A percentile compares a stretch with the other conserved stretches of the same genome.
These are phyloP conservation scores for Maudiozyma barnettii DNA, from an alignment of 805 yeast genomes.

Conservation along the genomic window DNA sequence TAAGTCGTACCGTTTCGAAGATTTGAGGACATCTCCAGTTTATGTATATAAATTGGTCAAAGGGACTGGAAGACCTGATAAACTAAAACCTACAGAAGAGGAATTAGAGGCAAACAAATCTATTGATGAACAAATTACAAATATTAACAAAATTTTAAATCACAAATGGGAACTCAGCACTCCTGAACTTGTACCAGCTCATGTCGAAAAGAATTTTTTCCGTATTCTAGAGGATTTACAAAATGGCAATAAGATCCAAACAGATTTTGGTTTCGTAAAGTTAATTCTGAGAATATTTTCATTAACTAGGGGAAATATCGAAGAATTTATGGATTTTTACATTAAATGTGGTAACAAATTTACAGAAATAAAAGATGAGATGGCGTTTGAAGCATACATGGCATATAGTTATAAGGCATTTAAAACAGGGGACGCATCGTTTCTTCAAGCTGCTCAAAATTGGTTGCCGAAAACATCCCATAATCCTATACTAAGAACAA, in stretches of 20 bases:
- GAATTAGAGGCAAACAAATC: constrained; percentile 9
- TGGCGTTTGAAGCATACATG: constrained; percentile 35
- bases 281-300: constrained; percentile 16
- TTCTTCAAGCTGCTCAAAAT: constrained; percentile 33
- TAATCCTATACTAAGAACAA: constrained; percentile 21
- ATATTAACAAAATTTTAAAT: constrained; percentile 2
- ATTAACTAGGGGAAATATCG: constrained; percentile 11
- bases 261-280: constrained; percentile 19
- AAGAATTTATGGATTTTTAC: constrained; percentile 30
- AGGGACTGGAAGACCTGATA: constrained; percentile 10
- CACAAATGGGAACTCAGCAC: constrained; percentile 1
- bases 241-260: constrained; percentile 27
- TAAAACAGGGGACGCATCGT: constrained; percentile 21
- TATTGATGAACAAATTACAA: constrained; percentile 2
- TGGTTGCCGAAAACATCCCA: constrained; percentile 22
- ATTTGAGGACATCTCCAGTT: constrained; percentile 4
- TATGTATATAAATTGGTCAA: constrained; percentile 10
- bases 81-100: constrained; percentile 5
- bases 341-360: constrained; percentile 34
- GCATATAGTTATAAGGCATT: constrained; percentile 35
- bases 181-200: not conserved
- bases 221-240: constrained; percentile 23
- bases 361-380: constrained; percentile 32
- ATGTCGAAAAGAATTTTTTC: constrained; percentile 6
- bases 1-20: constrained; percentile 7